Evolutionary conservation across 2,329 filamentous ascomycete species (phyloP).

Genomic region (Penicillium italicum): DNA sequence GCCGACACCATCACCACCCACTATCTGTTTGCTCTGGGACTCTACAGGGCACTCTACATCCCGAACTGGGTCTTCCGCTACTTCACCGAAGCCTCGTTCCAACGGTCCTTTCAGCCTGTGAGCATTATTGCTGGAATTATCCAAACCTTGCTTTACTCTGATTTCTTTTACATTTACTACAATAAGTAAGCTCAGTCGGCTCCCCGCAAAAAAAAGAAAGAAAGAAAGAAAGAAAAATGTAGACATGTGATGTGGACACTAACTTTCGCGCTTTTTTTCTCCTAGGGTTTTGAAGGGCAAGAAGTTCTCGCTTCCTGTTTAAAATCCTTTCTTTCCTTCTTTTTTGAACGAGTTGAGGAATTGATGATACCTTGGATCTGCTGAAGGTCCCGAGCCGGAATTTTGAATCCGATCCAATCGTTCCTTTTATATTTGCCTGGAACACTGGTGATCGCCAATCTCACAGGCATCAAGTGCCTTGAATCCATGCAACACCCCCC

Average conservation of each 20-base stretch:
- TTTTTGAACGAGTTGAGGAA: neutral
- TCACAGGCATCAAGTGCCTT: neutral
- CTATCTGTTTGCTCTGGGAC: constrained; percentile 89
- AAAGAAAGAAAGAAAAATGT: too few relatives aligned
- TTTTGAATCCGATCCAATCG: neutral
- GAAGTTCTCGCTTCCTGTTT: constrained; percentile 83
- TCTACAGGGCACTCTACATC: constrained; percentile 92
- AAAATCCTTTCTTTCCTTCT: constrained; percentile 35
- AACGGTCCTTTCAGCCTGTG: constrained; percentile 80
- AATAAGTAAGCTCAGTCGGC: constrained; percentile 64
- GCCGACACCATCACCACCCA: constrained; percentile 99
- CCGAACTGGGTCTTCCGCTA: constrained; percentile 98
- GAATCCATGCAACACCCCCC: neutral
- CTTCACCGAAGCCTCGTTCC: constrained; percentile 71
- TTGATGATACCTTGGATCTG: neutral
- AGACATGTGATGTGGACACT: neutral
- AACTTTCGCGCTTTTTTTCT: neutral
- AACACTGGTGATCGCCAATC: neutral
- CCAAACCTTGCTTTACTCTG: constrained; percentile 93
- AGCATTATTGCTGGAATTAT: constrained; percentile 83
- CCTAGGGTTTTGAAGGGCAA: constrained; percentile 71
- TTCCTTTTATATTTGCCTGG: neutral
- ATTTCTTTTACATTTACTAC: constrained; percentile 99
- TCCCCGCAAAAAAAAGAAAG: too few relatives aligned
- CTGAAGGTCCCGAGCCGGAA: neutral